Conservation (phyloP, 176 grass and related monocot genomes). For the Bothriochloa decipiens region DNA sequence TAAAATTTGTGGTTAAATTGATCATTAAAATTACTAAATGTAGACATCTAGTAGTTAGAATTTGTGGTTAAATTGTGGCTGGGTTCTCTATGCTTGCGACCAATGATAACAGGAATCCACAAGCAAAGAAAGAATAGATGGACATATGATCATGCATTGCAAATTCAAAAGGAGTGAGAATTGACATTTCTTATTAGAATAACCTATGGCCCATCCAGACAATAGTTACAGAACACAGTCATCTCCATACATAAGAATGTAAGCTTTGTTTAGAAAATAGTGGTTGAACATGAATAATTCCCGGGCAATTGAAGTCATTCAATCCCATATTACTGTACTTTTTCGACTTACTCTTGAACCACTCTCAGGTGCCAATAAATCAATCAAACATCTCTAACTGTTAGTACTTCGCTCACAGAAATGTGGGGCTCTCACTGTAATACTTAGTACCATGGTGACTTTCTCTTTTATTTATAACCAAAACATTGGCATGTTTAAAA, state of each 20-base stretch:
- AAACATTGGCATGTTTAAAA: background rate
- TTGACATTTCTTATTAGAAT: background rate
- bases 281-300: background rate
- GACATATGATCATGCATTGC: background rate
- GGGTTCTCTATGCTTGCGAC: background rate
- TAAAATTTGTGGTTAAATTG: background rate
- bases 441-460: background rate
- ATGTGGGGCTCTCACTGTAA: background rate
- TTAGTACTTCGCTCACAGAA: background rate
- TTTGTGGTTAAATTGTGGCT: background rate
- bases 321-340: background rate
- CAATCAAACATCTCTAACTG: background rate
- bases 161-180: slow-evolving; percentile 2
- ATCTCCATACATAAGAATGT: background rate
- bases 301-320: background rate
- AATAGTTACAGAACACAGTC: background rate
- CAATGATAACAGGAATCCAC: background rate
- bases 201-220: background rate
- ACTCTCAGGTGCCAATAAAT: background rate
- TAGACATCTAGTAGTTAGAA: background rate
- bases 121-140: background rate
- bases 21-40: background rate
- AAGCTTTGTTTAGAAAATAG: background rate
- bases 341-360: background rate
- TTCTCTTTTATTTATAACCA: background rate